Base-by-base conservation (phyloP, 2,329 filamentous ascomycete genomes). In the Zymoseptoria ardabiliae region DNA sequence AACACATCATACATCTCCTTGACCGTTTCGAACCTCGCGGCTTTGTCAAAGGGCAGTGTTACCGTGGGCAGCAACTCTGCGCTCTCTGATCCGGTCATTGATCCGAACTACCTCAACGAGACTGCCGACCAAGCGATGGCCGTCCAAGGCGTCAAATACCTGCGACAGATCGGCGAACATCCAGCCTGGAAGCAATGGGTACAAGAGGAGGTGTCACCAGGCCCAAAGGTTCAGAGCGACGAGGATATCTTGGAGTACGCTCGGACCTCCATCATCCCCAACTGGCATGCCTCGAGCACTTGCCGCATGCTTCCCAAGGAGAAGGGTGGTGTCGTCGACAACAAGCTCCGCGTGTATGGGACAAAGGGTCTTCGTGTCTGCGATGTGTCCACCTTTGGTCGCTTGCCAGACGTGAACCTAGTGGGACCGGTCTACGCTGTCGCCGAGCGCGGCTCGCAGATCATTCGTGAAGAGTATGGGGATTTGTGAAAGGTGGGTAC, bases 281-380 rank as follows among this genome's bases (percentile, higher is more conserved):
- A 64, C 23, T 64, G 63, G 58, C 62, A 63, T 25, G 62, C 62
- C 3, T 58, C 57, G 9, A 58, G 63, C 28, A 68, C 66, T n/a
- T 66, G 63, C 52, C 58, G 64, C 10, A 66, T 69, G 63, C 41
- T 63, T 22, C 62, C 63, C 21, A 58, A 22, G 50, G 58, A 63
- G 54, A 60, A 59, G 10, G 61, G 61, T 3, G 63, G 60, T 4
- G 68, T 70, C 5, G 62, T 70, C 22, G 64, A 68, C 54, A 30
- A 51, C 19, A 61, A 58, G 21, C 41, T 69, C 21, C 56, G 57
- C 3, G 68, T 70, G 23, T 63, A 65, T 30, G 68, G 66, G 10
- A 61, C 64, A 1, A 58, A 60, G 35, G 63, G 61, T 20, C 57
- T 69, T 13, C 58, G 68, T 13, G 61, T 70, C 19, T 64, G 68